Base-by-base conservation (phyloP, 1,284 basidiomycete species). In the Cryptococcus wingfieldii region DNA sequence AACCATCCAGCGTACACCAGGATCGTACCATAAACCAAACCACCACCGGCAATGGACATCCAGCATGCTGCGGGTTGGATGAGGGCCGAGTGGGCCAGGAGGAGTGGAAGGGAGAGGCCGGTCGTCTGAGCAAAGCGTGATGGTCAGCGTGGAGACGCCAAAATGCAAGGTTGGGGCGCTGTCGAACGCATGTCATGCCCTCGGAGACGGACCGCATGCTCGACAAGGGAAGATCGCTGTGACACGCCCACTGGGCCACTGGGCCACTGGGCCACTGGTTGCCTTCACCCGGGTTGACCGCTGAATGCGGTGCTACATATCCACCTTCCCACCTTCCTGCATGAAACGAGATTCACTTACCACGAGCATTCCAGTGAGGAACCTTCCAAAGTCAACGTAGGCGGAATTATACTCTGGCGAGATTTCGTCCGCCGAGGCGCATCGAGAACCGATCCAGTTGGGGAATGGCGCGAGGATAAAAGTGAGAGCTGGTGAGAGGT, bases 391-490 rank as follows among this genome's bases (percentile, higher is more conserved):
- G 75, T 98, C 95, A 69, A 91, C 86, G 51, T 83, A 83, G 45
- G 87, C 78, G 63, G 74, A 78, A 63, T 81, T 80, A 69, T 79
- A 81, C 63, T 83, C 82, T 54, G 80, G 77, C 37, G 79, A 79
- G 50, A 81, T 78, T 59, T 82, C 80, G 64, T 83, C 81, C 14
- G 78, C 79, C 7, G 79, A 76, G 18, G 79, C 79, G 54, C 80
- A 80, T 56, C 80, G 69, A 18, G 77, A 73, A 62, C 79, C 82
- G 45, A 98, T 74, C 23, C 90, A 89, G 74, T 99, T 98, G 5
- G 96, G 96, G 23, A 98, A 80, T 18, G 96, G 96, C 2, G 96
- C 96, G 62, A 97, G 80, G 39, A 97, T 89, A 73, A 98, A 99
- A 34, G 88, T 94, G 63, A 97, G 79, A 3, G 96, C 95, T 97